Conservation (phyloP, 2,329 filamentous ascomycete species). For the Monosporascus sp. region DNA sequence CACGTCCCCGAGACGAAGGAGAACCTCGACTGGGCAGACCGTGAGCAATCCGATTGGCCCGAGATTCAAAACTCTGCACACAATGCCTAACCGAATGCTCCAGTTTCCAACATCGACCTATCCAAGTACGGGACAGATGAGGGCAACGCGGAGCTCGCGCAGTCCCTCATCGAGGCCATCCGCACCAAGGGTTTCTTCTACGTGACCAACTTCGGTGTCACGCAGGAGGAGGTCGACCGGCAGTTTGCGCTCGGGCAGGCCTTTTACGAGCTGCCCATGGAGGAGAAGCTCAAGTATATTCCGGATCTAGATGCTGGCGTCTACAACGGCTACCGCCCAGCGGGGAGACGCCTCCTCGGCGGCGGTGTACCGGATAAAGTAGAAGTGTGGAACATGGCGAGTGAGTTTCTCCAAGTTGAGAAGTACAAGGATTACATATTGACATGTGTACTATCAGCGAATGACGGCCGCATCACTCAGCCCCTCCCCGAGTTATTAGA, state of each 20-base stretch:
- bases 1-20: conserved; percentile 32
- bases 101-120: conserved; percentile 29
- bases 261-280: conserved; percentile 50
- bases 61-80: neutral
- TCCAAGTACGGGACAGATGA: conserved; percentile 26
- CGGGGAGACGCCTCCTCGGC: conserved; percentile 26
- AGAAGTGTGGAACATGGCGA: conserved; percentile 14
- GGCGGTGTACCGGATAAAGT: conserved; percentile 8
- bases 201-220: conserved; percentile 55
- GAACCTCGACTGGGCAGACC: conserved; percentile 31
- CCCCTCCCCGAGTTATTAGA: conserved; percentile 36
- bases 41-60: conserved; percentile 11
- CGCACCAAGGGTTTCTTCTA: conserved; percentile 50
- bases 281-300: conserved; percentile 54
- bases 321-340: conserved; percentile 52
- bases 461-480: conserved; percentile 10
- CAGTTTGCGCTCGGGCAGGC: conserved; percentile 56
- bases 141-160: conserved; percentile 24
- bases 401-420: neutral
- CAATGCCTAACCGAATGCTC: neutral
- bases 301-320: conserved; percentile 43
- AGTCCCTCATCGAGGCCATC: conserved; percentile 26
- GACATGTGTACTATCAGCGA: conserved; percentile 1
- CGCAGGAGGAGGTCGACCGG: conserved; percentile 49
- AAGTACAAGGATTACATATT: neutral